These are phyloP conservation scores for Ustilago curta DNA, from an alignment of 1,284 basidiomycete species.

Conservation along the genomic window DNA sequence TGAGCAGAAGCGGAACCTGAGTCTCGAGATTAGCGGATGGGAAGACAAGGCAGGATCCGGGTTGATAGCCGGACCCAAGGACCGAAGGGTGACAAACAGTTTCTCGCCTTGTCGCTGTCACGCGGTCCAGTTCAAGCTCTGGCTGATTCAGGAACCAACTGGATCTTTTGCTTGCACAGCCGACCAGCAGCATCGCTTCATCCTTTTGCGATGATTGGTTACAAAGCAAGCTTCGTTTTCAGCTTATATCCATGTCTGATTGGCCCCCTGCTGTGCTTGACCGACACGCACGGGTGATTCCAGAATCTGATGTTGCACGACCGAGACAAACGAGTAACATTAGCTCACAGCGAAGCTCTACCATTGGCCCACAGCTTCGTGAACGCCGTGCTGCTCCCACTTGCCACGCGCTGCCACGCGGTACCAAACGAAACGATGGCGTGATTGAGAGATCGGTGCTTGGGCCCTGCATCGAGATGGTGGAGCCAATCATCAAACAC, in stretches of 20 bases:
- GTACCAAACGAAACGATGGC: constrained; percentile 21
- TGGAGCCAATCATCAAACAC: constrained; percentile 15
- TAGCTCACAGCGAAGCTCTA: neutral
- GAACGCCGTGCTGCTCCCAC: neutral
- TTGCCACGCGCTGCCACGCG: constrained; percentile 34
- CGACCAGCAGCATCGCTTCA: too few species aligned
- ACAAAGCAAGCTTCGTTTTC: too few species aligned
- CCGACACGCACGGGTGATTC: neutral
- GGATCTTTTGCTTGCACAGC: constrained; percentile 1
- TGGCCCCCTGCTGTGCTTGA: neutral
- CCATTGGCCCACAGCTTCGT: neutral
- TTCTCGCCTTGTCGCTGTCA: neutral
- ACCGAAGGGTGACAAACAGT: neutral
- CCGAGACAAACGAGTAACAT: neutral
- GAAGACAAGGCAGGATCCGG: too few species aligned
- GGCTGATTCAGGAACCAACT: neutral
- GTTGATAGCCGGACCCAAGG: too few species aligned
- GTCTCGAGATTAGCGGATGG: too few species aligned
- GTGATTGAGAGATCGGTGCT: constrained; percentile 14
- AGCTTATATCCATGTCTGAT: neutral
- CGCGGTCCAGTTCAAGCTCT: neutral
- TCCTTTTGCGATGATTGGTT: too few species aligned
- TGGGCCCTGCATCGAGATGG: constrained; percentile 6
- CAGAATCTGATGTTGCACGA: neutral
- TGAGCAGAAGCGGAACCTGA: too few species aligned